A percentile compares a stretch with the other conserved stretches of the same genome.
Evolutionary conservation across 106 monocot species (phyloP).

Genomic region (Apostasia ramifera): DNA sequence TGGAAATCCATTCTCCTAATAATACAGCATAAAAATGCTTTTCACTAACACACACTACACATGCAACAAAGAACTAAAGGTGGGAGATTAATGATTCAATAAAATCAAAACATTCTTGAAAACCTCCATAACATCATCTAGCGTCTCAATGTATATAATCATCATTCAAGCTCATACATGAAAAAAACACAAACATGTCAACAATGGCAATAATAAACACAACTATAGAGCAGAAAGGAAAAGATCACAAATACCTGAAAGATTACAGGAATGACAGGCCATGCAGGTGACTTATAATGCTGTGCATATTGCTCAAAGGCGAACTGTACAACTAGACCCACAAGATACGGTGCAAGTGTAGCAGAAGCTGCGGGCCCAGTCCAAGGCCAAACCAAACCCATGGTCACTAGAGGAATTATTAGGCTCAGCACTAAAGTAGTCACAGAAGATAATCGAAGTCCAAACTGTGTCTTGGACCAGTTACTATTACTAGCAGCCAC

Average conservation of each 20-base stretch:
- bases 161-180: too few species aligned
- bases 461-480: constrained; percentile 32
- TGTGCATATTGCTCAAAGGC: constrained; percentile 82
- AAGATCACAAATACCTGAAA: constrained; percentile 52
- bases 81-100: too few species aligned
- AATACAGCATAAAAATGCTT: too few species aligned
- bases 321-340: constrained; percentile 87
- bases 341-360: constrained; percentile 89
- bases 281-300: constrained; percentile 55
- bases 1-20: too few species aligned
- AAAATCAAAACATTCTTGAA: too few species aligned
- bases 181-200: background rate
- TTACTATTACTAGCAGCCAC: constrained; percentile 10
- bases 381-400: constrained; percentile 99
- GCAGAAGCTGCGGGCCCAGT: constrained; percentile 97
- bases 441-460: constrained; percentile 59
- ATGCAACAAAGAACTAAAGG: too few species aligned
- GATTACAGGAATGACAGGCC: constrained; percentile 77
- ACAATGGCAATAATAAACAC: background rate
- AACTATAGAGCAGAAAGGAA: background rate
- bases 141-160: too few species aligned
- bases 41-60: too few species aligned
- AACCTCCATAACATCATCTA: too few species aligned
- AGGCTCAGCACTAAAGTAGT: constrained; percentile 69
- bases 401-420: constrained; percentile 83